phyloP scores from a whole-genome alignment of 371 early-diverging fungal species.

The Rhizopus stolonifer region DNA sequence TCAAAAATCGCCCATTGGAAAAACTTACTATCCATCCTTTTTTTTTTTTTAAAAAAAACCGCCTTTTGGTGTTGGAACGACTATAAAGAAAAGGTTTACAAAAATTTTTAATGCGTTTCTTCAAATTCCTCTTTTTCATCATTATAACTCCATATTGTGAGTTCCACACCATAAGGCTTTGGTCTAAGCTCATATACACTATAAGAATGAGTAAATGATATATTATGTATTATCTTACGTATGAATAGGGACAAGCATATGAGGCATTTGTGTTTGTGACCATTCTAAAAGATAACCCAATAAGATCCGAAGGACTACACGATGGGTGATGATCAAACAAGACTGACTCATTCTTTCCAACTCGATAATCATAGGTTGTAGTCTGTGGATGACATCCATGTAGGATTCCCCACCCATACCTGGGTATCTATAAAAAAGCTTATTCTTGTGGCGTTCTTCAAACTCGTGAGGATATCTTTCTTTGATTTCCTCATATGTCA shows the following conservation, averaged over 20 bases:
- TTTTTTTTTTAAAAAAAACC: too few species aligned
- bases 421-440: constrained; percentile 81
- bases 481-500: constrained; percentile 71
- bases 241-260: constrained; percentile 54
- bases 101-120: background rate
- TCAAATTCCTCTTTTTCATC: constrained; percentile 44
- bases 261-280: constrained; percentile 69
- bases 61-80: too few species aligned
- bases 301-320: constrained; percentile 73
- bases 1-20: too few species aligned
- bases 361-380: constrained; percentile 83
- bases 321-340: constrained; percentile 74
- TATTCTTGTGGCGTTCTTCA: constrained; percentile 62
- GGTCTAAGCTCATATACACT: constrained; percentile 50
- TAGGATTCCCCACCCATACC: constrained; percentile 87
- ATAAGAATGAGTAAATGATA: too few species aligned
- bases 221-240: constrained; percentile 29
- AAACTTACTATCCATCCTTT: too few species aligned
- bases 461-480: constrained; percentile 66
- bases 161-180: constrained; percentile 76
- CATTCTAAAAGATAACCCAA: constrained; percentile 76
- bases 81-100: too few species aligned
- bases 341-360: constrained; percentile 78
- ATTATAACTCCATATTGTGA: constrained; percentile 41
- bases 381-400: constrained; percentile 81